These are phyloP conservation scores for Talaromyces islandicus DNA, from an alignment of 2,329 filamentous ascomycete genomes.

Conservation along the genomic window DNA sequence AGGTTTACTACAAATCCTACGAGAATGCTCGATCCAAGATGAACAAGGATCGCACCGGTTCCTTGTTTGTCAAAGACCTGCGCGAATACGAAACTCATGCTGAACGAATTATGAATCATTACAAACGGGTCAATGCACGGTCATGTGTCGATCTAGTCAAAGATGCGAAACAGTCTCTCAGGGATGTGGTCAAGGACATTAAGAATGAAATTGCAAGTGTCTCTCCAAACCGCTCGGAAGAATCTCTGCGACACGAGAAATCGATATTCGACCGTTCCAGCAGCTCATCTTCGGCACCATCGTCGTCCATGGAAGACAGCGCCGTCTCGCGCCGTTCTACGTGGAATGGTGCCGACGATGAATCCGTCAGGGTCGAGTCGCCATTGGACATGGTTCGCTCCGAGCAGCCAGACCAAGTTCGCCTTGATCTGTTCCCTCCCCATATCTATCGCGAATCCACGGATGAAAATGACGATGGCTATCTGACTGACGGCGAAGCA, in stretches of 20 bases:
- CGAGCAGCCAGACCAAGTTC: conserved; percentile 16
- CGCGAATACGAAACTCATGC: conserved; percentile 44
- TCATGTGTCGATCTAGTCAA: conserved; percentile 20
- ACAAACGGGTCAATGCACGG: conserved; percentile 21
- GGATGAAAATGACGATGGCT: conserved; percentile 24
- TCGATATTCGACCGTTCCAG: conserved; percentile 44
- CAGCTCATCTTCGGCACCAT: conserved; percentile 38
- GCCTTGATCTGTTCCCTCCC: conserved; percentile 27
- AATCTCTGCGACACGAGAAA: conserved; percentile 28
- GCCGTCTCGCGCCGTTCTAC: conserved; percentile 28
- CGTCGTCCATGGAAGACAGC: conserved; percentile 32
- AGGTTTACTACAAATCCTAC: conserved; percentile 38
- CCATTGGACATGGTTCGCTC: conserved; percentile 24
- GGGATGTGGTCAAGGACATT: conserved; percentile 29
- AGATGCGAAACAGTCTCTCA: conserved; percentile 29
- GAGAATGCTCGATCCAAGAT: conserved; percentile 36
- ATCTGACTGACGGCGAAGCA: conserved; percentile 29
- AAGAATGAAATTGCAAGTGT: conserved; percentile 35
- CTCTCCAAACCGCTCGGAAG: conserved; percentile 39
- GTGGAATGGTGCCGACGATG: conserved; percentile 25
- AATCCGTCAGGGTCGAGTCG: conserved; percentile 26
- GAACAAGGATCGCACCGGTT: conserved; percentile 16
- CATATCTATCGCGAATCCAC: conserved; percentile 25
- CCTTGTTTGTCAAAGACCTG: conserved; percentile 39
- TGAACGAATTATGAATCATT: conserved; percentile 33